A percentile compares a stretch with the other conserved stretches of the same genome.
Evolutionary conservation across 2,329 filamentous ascomycete genomes (phyloP).

Genomic region (Albifimbria verrucaria): DNA sequence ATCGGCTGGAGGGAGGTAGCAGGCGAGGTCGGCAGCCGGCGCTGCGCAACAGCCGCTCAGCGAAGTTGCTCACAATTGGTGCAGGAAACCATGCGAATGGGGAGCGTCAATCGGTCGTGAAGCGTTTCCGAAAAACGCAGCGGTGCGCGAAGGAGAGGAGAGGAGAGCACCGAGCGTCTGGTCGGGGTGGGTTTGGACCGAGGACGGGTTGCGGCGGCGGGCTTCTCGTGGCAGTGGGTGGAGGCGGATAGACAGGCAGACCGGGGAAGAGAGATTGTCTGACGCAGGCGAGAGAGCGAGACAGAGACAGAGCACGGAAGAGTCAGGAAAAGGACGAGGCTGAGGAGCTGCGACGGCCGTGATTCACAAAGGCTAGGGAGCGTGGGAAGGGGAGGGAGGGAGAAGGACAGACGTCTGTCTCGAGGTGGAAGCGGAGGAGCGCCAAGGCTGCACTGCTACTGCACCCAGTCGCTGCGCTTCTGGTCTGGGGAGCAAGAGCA

Average conservation of each 20-base stretch:
- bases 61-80: constrained; percentile 20
- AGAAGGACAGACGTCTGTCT: not conserved
- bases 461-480: not conserved
- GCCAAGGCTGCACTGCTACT: not conserved
- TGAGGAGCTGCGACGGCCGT: no score
- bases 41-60: constrained; percentile 33
- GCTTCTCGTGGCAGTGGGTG: no score
- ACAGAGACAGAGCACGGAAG: no score
- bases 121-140: not conserved
- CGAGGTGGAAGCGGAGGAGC: not conserved
- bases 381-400: not conserved
- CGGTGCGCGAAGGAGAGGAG: no score
- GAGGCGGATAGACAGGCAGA: no score
- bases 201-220: not conserved
- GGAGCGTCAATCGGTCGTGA: not conserved
- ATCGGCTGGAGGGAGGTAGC: constrained; percentile 9
- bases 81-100: constrained; percentile 20
- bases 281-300: no score
- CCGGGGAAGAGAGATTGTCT: no score
- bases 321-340: no score
- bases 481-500: not conserved
- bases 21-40: constrained; percentile 24
- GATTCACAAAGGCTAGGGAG: no score
- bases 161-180: not conserved
- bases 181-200: not conserved